A percentile compares a stretch with the other conserved stretches of the same genome.
These are phyloP conservation scores for Trametopsis cervina DNA, from an alignment of 768 basidiomycete species.

Conservation along the genomic window DNA sequence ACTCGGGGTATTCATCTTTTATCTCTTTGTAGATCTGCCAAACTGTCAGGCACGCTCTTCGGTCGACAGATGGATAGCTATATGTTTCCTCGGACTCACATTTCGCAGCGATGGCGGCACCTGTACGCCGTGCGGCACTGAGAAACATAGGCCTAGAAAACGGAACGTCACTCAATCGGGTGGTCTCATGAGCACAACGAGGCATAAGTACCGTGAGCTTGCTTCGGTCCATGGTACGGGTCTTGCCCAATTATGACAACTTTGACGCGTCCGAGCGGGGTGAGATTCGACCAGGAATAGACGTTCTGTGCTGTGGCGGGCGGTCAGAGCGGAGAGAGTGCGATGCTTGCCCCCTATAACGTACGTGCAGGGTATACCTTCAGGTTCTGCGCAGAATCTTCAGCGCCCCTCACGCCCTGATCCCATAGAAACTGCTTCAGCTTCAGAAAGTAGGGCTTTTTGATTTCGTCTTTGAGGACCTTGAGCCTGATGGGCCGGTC, in stretches of 20 bases:
- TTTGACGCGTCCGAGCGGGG: slow-evolving; percentile 76
- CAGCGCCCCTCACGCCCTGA: slow-evolving; percentile 50
- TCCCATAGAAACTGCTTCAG: slow-evolving; percentile 66
- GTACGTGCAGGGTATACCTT: slow-evolving; percentile 78
- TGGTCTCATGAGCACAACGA: neutral
- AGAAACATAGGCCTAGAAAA: slow-evolving; percentile 72
- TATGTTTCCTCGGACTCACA: slow-evolving; percentile 33
- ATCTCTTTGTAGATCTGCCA: slow-evolving; percentile 83
- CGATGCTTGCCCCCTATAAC: slow-evolving; percentile 21
- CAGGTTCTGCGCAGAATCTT: slow-evolving; percentile 36
- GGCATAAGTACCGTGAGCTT: slow-evolving; percentile 79
- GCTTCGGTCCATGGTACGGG: slow-evolving; percentile 74
- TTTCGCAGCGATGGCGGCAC: slow-evolving; percentile 82
- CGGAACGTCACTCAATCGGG: neutral
- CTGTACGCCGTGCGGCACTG: slow-evolving; percentile 71
- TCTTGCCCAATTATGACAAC: slow-evolving; percentile 91
- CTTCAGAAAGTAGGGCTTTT: slow-evolving; percentile 68
- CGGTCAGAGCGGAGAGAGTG: neutral
- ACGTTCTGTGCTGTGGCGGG: slow-evolving; percentile 62
- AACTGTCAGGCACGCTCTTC: slow-evolving; percentile 13
- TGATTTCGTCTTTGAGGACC: slow-evolving; percentile 65
- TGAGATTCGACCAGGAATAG: slow-evolving; percentile 83
- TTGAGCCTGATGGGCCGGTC: slow-evolving; percentile 51
- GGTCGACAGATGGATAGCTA: slow-evolving; percentile 6
- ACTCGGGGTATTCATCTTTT: slow-evolving; percentile 73